These are phyloP conservation scores for Arachnomyces sp. DNA, from an alignment of 2,329 filamentous ascomycete species.

Conservation along the genomic window DNA sequence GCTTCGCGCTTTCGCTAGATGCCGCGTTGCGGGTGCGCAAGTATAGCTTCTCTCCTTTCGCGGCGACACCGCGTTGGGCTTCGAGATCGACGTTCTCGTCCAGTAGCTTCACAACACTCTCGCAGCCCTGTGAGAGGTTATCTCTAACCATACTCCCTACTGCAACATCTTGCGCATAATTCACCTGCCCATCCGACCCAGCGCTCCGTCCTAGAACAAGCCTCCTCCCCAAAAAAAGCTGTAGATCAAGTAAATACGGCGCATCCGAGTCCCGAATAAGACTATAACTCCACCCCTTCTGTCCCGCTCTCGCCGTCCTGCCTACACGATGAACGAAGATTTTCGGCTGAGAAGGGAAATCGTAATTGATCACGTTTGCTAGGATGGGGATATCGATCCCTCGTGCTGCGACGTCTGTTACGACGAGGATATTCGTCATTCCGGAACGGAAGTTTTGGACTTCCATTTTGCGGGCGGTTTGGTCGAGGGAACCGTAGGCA, in stretches of 20 bases:
- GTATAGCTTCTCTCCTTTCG: constrained; percentile 89
- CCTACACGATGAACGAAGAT: constrained; percentile 95
- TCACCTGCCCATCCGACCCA: constrained; percentile 46
- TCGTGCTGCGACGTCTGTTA: constrained; percentile 91
- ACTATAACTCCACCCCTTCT: constrained; percentile 91
- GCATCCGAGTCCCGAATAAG: constrained; percentile 80
- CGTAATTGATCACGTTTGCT: constrained; percentile 97
- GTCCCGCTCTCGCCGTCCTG: constrained; percentile 87
- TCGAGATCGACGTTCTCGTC: constrained; percentile 67
- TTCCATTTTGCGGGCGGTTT: constrained; percentile 84
- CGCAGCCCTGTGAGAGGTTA: constrained; percentile 64
- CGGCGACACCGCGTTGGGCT: constrained; percentile 63
- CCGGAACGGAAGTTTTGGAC: constrained; percentile 84
- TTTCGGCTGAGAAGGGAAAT: constrained; percentile 94
- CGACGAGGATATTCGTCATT: constrained; percentile 80
- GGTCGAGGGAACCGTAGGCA: constrained; percentile 89
- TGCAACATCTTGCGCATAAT: constrained; percentile 76
- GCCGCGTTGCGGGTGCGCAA: constrained; percentile 83
- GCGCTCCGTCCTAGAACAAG: constrained; percentile 65
- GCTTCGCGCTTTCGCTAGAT: constrained; percentile 80
- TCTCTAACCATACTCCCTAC: constrained; percentile 70
- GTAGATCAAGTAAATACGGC: constrained; percentile 86
- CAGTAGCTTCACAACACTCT: constrained; percentile 76
- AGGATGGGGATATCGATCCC: constrained; percentile 96
- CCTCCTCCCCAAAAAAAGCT: constrained; percentile 84